Evolutionary conservation across 768 basidiomycete species (phyloP).

Genomic region (Kwoniella dejecticola): DNA sequence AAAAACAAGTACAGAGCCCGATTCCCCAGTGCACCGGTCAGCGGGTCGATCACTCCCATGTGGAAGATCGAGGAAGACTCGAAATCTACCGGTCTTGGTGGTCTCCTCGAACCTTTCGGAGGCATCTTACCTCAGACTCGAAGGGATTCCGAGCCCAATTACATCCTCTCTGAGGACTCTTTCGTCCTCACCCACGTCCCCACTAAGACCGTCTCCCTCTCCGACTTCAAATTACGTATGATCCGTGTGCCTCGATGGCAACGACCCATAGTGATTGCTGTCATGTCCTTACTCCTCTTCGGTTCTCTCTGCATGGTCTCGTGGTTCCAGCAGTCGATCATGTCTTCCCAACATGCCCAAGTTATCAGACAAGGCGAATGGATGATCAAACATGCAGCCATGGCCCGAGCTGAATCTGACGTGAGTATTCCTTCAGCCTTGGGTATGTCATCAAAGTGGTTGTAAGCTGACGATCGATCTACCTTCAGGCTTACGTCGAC

Average conservation of each 20-base stretch:
- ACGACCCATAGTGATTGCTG: conserved; percentile 26
- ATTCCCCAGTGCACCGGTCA: conserved; percentile 71
- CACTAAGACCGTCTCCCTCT: conserved; percentile 22
- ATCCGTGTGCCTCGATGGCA: conserved; percentile 28
- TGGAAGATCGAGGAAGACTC: conserved; percentile 28
- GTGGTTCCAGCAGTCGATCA: conserved; percentile 26
- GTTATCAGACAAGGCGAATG: conserved; percentile 23
- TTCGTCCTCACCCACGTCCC: conserved; percentile 31
- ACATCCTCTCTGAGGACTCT: conserved; percentile 28
- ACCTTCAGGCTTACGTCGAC: conserved; percentile 10
- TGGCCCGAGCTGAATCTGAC: conserved; percentile 24
- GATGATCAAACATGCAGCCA: conserved; percentile 24
- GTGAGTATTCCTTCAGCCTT: conserved; percentile 14
- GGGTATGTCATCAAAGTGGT: neutral
- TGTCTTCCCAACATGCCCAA: conserved; percentile 19
- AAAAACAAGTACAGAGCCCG: conserved; percentile 29
- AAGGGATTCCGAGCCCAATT: conserved; percentile 23
- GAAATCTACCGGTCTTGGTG: conserved; percentile 4
- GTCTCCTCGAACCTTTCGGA: conserved; percentile 26
- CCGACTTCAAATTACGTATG: conserved; percentile 24
- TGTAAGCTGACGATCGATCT: neutral
- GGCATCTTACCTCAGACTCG: conserved; percentile 11
- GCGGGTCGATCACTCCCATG: conserved; percentile 28
- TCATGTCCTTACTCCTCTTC: conserved; percentile 31
- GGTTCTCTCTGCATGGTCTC: conserved; percentile 30